These are phyloP conservation scores for Pseudofabraea citricarpa DNA, from an alignment of 2,329 filamentous ascomycete genomes.

Conservation along the genomic window DNA sequence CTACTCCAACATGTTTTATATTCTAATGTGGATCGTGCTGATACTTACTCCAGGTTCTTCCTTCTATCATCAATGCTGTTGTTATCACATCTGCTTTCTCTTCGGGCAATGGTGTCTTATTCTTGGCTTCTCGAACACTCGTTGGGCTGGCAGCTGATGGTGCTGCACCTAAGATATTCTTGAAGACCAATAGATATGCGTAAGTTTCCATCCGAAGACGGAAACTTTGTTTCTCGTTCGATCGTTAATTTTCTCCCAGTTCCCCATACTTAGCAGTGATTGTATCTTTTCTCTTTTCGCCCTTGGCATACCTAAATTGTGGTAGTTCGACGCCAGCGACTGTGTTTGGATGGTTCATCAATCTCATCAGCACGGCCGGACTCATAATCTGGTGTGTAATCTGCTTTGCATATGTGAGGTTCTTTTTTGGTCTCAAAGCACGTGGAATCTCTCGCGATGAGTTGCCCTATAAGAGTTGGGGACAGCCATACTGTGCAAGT, in stretches of 20 bases:
- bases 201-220: too few species aligned
- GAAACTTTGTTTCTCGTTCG: too few species aligned
- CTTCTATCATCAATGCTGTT: constrained; percentile 68
- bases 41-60: constrained; percentile 52
- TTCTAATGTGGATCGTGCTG: too few species aligned
- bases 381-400: constrained; percentile 65
- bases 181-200: constrained; percentile 45
- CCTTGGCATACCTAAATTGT: constrained; percentile 1
- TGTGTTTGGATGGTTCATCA: constrained; percentile 67
- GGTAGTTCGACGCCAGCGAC: constrained; percentile 25
- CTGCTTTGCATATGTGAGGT: constrained; percentile 54
- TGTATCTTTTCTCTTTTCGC: background rate
- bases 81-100: constrained; percentile 68
- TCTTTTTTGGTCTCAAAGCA: constrained; percentile 49
- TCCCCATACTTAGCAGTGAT: constrained; percentile 41
- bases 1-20: too few species aligned
- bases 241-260: too few species aligned
- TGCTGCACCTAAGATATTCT: constrained; percentile 51
- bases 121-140: constrained; percentile 51
- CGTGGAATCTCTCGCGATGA: constrained; percentile 49
- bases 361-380: constrained; percentile 60
- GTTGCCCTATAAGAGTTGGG: constrained; percentile 53
- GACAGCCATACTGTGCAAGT: constrained; percentile 46
- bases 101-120: constrained; percentile 57
- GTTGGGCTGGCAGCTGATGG: constrained; percentile 53